Base-by-base conservation (phyloP, 176 grass and related monocot genomes). In the Bothriochloa decipiens region DNA sequence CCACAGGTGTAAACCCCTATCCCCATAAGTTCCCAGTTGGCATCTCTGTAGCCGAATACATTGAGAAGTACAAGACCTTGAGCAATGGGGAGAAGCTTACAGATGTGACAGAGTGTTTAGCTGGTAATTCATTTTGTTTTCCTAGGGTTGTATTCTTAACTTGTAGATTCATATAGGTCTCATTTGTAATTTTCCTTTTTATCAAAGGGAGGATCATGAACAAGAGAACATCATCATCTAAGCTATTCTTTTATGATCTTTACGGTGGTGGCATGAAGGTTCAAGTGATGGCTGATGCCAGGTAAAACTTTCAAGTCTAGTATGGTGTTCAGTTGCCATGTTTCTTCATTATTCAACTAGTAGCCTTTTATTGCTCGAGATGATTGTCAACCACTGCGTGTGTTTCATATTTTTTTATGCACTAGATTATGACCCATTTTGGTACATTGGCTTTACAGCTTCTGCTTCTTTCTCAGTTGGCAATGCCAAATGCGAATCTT, bases 261-360 rank as follows among this genome's bases (percentile, higher is more conserved):
- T 91, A 89, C 52, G 93, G 93, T 23, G 87, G 68, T 69, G 96
- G 96, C 17, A 20, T 89, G 76, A 95, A 98, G 81, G 74, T 95
- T 86, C 96, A 98, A 98, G 87, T 96, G 52, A 96, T 98, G 93
- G 93, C 93, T 55, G 93, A 98, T 89, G 91, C 87, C 41, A 93
- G 88, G 96, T 98, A 95, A 88, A 41, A 52, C 46, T 68, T 79
- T 32, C 0, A 11, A 32, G 29, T 32, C 68, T 14, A 4, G 23
- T 64, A 55, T 72, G 71, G 36, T 72, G 10, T 86, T 17, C 29
- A 32, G 29, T 1, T 32, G 29, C 2, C 29, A 32, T 32, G 29
- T 32, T 32, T 32, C 29, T 32, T 32, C 29, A 32, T 32, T 32
- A 32, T 32, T 32, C 29, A 1, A 47, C 28, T 86, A 17, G 20